These are phyloP conservation scores for Silene conica DNA, from an alignment of 148 eudicot genomes.

Conservation along the genomic window DNA sequence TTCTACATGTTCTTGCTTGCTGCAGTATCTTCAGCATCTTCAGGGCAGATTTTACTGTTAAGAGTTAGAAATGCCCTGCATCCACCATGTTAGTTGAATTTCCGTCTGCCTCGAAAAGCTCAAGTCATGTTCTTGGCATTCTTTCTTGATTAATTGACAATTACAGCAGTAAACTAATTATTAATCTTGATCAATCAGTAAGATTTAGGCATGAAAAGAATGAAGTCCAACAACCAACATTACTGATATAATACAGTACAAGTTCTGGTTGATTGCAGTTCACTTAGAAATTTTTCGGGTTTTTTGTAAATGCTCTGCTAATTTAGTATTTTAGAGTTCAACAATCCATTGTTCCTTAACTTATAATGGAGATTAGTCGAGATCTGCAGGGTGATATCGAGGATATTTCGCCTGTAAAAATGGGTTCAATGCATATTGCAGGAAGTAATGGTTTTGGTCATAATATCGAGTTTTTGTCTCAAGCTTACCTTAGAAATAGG, in stretches of 20 bases:
- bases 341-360: background rate
- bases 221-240: conserved; percentile 46
- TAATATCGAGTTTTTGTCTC: conserved; percentile 70
- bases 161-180: conserved; percentile 2
- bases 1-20: background rate
- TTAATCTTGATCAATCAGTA: background rate
- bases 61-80: background rate
- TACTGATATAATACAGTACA: conserved; percentile 37
- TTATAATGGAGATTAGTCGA: conserved; percentile 43
- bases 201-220: conserved; percentile 46
- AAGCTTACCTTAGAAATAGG: conserved; percentile 52
- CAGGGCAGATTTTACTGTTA: background rate
- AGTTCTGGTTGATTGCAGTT: conserved; percentile 47
- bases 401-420: conserved; percentile 43
- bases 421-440: conserved; percentile 61
- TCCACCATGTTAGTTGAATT: conserved; percentile 14
- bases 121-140: conserved; percentile 54
- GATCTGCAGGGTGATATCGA: conserved; percentile 51
- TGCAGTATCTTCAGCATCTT: background rate
- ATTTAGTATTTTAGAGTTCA: conserved; percentile 17
- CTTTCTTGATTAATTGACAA: conserved; percentile 10
- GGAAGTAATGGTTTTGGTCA: conserved; percentile 75
- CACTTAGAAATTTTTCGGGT: too few species aligned
- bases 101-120: conserved; percentile 6
- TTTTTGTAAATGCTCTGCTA: too few species aligned